A percentile compares a stretch with the other conserved stretches of the same genome.
Conservation (phyloP, 768 basidiomycete genomes). For the Mycena floridula region DNA sequence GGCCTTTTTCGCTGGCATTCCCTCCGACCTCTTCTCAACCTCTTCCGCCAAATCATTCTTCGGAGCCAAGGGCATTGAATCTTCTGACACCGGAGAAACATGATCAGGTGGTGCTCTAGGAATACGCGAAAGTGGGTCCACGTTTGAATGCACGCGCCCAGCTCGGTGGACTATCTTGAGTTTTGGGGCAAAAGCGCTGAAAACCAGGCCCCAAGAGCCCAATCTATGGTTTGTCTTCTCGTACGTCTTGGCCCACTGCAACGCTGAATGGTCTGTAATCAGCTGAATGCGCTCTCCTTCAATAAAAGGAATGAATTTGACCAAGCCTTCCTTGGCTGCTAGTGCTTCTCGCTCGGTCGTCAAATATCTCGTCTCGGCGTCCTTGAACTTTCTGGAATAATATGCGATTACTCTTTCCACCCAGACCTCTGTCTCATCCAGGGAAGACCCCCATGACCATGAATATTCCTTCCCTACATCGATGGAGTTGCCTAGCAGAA, state of each 20-base stretch:
- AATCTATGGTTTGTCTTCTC: conserved; percentile 10
- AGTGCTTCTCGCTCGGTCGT: conserved; percentile 22
- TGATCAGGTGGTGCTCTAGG: conserved; percentile 1
- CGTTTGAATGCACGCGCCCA: background rate
- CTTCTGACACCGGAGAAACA: no score
- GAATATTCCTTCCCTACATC: background rate
- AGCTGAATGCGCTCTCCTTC: conserved; percentile 19
- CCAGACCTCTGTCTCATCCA: conserved; percentile 11
- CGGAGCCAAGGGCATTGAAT: no score
- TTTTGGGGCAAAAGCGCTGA: conserved; percentile 6
- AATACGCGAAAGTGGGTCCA: conserved; percentile 5
- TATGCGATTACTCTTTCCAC: conserved; percentile 18
- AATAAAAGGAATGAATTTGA: conserved; percentile 22
- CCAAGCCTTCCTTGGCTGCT: conserved; percentile 18
- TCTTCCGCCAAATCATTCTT: no score
- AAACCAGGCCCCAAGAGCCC: conserved; percentile 18
- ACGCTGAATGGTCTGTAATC: conserved; percentile 7
- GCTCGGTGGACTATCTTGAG: conserved; percentile 4
- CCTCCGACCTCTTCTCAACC: no score
- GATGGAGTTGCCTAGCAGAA: conserved; percentile 8
- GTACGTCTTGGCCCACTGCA: conserved; percentile 7
- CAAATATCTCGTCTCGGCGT: conserved; percentile 18
- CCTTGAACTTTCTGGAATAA: conserved; percentile 14
- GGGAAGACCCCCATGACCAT: background rate
- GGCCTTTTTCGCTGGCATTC: no score